These are phyloP conservation scores for Calonectria pauciramosa DNA, from an alignment of 2,329 filamentous ascomycete genomes.

Conservation along the genomic window DNA sequence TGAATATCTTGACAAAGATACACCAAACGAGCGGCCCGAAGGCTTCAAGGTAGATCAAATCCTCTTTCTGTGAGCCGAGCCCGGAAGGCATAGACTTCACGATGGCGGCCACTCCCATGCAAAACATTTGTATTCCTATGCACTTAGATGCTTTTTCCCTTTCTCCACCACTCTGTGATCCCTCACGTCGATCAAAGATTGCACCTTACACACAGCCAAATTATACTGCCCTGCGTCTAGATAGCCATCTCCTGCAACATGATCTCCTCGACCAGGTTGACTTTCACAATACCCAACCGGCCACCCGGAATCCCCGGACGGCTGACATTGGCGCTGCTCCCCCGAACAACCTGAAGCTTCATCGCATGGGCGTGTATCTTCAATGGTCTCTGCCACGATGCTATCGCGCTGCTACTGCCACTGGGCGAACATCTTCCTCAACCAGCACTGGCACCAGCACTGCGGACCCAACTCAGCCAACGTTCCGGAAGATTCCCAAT, in stretches of 20 bases:
- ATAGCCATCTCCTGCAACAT: background rate
- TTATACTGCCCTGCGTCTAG: background rate
- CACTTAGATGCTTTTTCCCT: constrained; percentile 7
- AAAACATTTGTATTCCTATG: constrained; percentile 6
- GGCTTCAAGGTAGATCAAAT: background rate
- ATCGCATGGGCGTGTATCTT: background rate
- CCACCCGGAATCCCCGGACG: background rate
- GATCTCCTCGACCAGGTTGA: background rate
- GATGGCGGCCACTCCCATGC: background rate
- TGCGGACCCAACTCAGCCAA: background rate
- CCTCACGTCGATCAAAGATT: background rate
- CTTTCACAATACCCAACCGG: background rate
- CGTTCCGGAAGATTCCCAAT: background rate
- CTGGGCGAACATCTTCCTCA: background rate
- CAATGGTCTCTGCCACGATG: background rate
- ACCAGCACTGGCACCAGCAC: background rate
- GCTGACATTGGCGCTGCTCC: background rate
- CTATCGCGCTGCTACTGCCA: background rate
- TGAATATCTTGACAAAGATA: background rate
- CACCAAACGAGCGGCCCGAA: background rate
- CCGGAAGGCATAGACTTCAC: background rate
- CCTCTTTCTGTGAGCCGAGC: background rate
- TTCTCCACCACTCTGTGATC: background rate
- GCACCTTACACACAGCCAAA: background rate
- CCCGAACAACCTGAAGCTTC: background rate